Evolutionary conservation across 2,329 filamentous ascomycete species (phyloP).

Genomic region (Aspergillus bombycis): DNA sequence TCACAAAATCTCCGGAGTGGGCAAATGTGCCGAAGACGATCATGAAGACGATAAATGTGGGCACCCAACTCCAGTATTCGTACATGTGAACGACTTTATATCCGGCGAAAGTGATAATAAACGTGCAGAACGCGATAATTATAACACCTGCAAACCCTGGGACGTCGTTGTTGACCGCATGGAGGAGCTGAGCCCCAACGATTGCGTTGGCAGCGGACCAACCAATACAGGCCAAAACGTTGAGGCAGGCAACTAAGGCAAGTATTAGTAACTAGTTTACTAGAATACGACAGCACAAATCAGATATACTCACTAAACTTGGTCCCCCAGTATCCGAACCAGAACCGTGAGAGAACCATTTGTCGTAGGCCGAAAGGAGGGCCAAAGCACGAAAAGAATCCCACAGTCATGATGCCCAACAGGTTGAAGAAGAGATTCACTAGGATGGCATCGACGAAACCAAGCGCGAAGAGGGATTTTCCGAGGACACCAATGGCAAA

Average conservation of each 20-base stretch:
- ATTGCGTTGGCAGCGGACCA: conserved; percentile 80
- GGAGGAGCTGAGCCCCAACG: conserved; percentile 75
- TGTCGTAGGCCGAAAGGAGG: conserved; percentile 74
- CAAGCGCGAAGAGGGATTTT: conserved; percentile 68
- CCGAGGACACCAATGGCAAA: conserved; percentile 76
- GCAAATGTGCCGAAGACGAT: conserved; percentile 71
- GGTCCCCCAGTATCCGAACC: conserved; percentile 72
- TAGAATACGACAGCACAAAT: neutral
- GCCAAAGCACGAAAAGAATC: conserved; percentile 77
- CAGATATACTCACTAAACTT: conserved; percentile 61
- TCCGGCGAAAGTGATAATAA: conserved; percentile 72
- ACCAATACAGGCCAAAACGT: conserved; percentile 70
- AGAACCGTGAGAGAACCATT: conserved; percentile 79
- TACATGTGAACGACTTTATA: conserved; percentile 77
- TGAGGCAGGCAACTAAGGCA: conserved; percentile 65
- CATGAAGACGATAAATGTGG: conserved; percentile 72
- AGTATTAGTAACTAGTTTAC: conserved; percentile 13
- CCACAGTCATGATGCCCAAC: conserved; percentile 71
- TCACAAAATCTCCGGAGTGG: conserved; percentile 66
- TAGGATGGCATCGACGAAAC: conserved; percentile 73
- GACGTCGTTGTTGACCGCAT: conserved; percentile 70
- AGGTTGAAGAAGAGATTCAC: conserved; percentile 76
- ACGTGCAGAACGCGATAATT: conserved; percentile 69
- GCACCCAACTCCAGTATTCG: conserved; percentile 75
- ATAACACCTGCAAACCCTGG: conserved; percentile 75